Conservation (phyloP, 1,284 basidiomycete species). For the Peniophora sp. region DNA sequence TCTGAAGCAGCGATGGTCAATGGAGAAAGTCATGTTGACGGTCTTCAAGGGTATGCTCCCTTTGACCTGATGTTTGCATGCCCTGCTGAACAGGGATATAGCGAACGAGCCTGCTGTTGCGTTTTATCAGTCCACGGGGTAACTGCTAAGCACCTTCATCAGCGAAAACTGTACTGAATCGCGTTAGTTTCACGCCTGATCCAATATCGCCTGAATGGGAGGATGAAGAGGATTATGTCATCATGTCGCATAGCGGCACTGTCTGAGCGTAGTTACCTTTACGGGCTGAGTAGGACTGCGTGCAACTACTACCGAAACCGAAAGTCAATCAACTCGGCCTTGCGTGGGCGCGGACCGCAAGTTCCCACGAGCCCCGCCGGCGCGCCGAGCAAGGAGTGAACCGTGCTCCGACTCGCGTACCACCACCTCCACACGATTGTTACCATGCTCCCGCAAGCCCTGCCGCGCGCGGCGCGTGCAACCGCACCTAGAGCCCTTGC, state of each 20-base stretch:
- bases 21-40: conserved; percentile 69
- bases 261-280: neutral
- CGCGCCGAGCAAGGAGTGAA: no score
- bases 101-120: conserved; percentile 44
- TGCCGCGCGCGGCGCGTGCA: conserved; percentile 10
- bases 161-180: neutral
- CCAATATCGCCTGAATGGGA: conserved; percentile 42
- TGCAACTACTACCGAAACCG: no score
- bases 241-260: conserved; percentile 34
- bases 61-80: neutral
- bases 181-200: conserved; percentile 45
- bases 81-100: conserved; percentile 17
- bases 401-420: no score
- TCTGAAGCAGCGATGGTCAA: conserved; percentile 43
- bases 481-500: conserved; percentile 10
- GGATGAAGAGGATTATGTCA: conserved; percentile 37
- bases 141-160: conserved; percentile 7
- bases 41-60: conserved; percentile 49
- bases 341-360: no score
- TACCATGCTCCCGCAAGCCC: conserved; percentile 7
- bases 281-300: no score
- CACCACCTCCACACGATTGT: no score
- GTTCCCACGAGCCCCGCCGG: no score
- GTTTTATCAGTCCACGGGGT: conserved; percentile 58
- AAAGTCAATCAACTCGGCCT: no score